These are phyloP conservation scores for Monosporascus sp. DNA, from an alignment of 2,329 filamentous ascomycete species.

Conservation along the genomic window DNA sequence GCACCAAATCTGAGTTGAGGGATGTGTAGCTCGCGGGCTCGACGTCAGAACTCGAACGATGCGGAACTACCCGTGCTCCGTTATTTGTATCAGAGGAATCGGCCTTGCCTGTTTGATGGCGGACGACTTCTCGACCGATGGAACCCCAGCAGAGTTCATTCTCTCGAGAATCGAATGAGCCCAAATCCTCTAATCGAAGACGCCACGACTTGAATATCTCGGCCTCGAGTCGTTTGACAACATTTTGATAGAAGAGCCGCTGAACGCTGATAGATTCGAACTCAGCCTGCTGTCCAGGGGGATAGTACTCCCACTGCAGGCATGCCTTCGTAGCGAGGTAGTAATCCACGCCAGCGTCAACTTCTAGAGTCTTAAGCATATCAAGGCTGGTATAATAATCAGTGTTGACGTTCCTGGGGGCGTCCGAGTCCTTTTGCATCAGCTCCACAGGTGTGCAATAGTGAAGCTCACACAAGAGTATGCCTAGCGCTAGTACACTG, in stretches of 20 bases:
- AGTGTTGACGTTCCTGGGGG: slow-evolving; percentile 16
- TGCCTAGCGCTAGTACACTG: slow-evolving; percentile 21
- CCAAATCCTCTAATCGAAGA: slow-evolving; percentile 19
- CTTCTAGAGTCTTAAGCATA: slow-evolving; percentile 18
- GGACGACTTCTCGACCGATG: slow-evolving; percentile 18
- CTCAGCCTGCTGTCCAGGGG: slow-evolving; percentile 12
- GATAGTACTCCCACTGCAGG: slow-evolving; percentile 18
- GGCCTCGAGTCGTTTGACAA: slow-evolving; percentile 22
- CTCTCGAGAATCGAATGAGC: slow-evolving; percentile 13
- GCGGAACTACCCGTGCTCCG: too few relatives aligned
- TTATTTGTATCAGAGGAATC: slow-evolving; percentile 2
- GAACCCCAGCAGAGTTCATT: slow-evolving; percentile 19
- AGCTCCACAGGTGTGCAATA: slow-evolving; percentile 22
- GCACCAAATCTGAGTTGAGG: too few relatives aligned
- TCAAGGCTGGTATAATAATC: slow-evolving; percentile 21
- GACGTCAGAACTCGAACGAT: too few relatives aligned
- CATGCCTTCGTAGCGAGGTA: slow-evolving; percentile 24
- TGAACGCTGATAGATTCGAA: slow-evolving; percentile 20
- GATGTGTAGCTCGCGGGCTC: too few relatives aligned
- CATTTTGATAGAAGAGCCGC: slow-evolving; percentile 23
- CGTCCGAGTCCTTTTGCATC: slow-evolving; percentile 12
- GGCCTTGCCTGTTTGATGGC: slow-evolving; percentile 5
- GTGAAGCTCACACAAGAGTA: slow-evolving; percentile 24
- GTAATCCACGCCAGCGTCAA: slow-evolving; percentile 19
- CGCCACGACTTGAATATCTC: slow-evolving; percentile 22